A percentile compares a stretch with the other conserved stretches of the same genome.
Conservation (phyloP, 768 basidiomycete species). For the Ramaria sp. region DNA sequence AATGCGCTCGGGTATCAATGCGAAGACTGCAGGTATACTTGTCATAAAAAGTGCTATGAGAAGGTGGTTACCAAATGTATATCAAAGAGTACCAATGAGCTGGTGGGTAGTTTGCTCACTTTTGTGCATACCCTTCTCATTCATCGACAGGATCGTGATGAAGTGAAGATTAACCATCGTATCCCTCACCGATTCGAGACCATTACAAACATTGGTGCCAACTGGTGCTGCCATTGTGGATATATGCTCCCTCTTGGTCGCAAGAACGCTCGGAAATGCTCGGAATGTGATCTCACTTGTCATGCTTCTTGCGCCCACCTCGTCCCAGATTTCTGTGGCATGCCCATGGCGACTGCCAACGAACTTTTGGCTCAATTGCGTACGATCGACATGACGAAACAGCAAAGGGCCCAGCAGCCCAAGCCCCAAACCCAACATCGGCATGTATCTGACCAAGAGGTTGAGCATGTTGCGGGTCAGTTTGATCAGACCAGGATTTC, state of each 20-base stretch:
- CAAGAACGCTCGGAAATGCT: constrained; percentile 92
- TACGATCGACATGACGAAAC: constrained; percentile 63
- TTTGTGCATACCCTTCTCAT: not conserved
- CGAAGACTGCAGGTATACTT: constrained; percentile 97
- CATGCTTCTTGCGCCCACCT: constrained; percentile 97
- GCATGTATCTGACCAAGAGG: constrained; percentile 15
- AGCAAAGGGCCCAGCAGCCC: constrained; percentile 21
- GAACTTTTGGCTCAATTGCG: constrained; percentile 82
- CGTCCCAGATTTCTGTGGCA: constrained; percentile 98
- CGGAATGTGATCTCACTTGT: constrained; percentile 93
- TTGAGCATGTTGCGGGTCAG: constrained; percentile 17
- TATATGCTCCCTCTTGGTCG: constrained; percentile 95
- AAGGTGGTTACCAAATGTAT: constrained; percentile 99
- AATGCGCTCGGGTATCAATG: constrained; percentile 98
- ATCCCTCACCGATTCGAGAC: constrained; percentile 98
- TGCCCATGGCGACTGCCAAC: constrained; percentile 99
- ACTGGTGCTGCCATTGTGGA: constrained; percentile 99
- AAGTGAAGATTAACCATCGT: constrained; percentile 97
- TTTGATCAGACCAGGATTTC: constrained; percentile 12
- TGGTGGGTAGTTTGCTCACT: constrained; percentile 37
- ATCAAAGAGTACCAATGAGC: constrained; percentile 85
- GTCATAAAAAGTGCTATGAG: constrained; percentile 98
- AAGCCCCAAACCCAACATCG: constrained; percentile 17
- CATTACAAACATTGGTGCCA: constrained; percentile 92
- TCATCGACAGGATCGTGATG: constrained; percentile 71